Conservation (phyloP, 352 stramenopile species). For the Phytophthora hybrid region DNA sequence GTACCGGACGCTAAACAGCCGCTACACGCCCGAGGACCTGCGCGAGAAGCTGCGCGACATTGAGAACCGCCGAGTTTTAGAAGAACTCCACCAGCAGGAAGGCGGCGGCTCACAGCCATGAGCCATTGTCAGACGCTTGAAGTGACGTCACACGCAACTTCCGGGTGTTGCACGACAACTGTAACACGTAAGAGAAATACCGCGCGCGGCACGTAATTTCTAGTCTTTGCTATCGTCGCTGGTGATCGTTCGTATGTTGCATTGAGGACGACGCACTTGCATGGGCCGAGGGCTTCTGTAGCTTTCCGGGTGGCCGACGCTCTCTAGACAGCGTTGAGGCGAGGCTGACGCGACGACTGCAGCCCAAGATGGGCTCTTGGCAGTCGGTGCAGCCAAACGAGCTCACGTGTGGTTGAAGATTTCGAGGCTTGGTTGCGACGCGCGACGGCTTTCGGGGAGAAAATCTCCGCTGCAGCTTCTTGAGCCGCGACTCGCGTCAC, state of each 20-base stretch:
- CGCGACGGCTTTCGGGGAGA: not conserved
- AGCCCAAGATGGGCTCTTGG: constrained; percentile 12
- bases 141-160: not conserved
- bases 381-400: constrained; percentile 1
- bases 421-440: not conserved
- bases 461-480: constrained; percentile 2
- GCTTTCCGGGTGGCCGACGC: not conserved
- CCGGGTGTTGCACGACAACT: not conserved
- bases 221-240: constrained; percentile 9
- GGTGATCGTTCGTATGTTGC: constrained; percentile 3
- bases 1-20: constrained; percentile 94
- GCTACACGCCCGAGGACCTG: constrained; percentile 90
- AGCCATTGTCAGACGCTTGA: constrained; percentile 4
- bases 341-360: not conserved
- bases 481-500: constrained; percentile 1
- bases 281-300: not conserved
- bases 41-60: constrained; percentile 67
- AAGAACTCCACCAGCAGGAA: constrained; percentile 13
- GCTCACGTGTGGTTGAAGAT: constrained; percentile 1
- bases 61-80: constrained; percentile 44
- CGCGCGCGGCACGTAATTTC: not conserved
- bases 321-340: constrained; percentile 1
- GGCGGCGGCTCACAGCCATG: not conserved
- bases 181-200: not conserved
- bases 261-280: not conserved